A percentile compares a stretch with the other conserved stretches of the same genome.
phyloP scores from a whole-genome alignment of 139 green algal genomes.

The Eudorina sp. region DNA sequence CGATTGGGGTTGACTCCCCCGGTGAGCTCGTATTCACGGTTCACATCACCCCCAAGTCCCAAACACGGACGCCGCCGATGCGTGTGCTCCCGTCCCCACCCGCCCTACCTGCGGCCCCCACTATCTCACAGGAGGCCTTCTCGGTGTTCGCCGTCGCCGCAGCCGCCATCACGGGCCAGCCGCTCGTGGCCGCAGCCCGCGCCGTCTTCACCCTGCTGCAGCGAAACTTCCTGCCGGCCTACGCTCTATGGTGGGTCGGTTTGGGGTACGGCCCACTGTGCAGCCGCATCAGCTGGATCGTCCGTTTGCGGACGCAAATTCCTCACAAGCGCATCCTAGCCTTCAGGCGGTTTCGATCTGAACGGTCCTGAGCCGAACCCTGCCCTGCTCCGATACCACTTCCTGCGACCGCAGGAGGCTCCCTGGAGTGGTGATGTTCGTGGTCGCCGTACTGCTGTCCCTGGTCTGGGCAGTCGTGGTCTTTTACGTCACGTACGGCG shows the following conservation, averaged over 20 bases:
- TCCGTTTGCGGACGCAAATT: not conserved
- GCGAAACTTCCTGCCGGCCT: conserved; percentile 41
- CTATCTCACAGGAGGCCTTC: conserved; percentile 47
- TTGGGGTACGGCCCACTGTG: not conserved
- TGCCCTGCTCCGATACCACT: not conserved
- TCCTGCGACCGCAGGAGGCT: not conserved
- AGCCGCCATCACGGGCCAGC: conserved; percentile 45
- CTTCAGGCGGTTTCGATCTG: too few relatives aligned
- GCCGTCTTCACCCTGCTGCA: conserved; percentile 25
- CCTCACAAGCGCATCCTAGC: not conserved
- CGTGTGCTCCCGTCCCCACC: not conserved
- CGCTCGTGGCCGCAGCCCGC: conserved; percentile 15
- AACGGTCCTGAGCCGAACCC: too few relatives aligned
- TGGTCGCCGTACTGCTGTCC: not conserved
- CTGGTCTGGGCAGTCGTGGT: not conserved
- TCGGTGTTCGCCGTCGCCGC: conserved; percentile 46
- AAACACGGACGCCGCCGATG: not conserved
- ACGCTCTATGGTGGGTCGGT: conserved; percentile 31
- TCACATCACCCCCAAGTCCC: too few relatives aligned
- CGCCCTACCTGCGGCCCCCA: conserved; percentile 19
- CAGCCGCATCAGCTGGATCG: not conserved
- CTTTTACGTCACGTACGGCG: not conserved
- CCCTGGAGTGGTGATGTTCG: not conserved
- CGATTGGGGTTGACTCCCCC: not conserved
- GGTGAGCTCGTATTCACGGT: not conserved